Percentiles rank a stretch among this genome's conserved stretches.
phyloP scores from a whole-genome alignment of 2,329 filamentous ascomycete genomes.

The Ceratocystis papillata region DNA sequence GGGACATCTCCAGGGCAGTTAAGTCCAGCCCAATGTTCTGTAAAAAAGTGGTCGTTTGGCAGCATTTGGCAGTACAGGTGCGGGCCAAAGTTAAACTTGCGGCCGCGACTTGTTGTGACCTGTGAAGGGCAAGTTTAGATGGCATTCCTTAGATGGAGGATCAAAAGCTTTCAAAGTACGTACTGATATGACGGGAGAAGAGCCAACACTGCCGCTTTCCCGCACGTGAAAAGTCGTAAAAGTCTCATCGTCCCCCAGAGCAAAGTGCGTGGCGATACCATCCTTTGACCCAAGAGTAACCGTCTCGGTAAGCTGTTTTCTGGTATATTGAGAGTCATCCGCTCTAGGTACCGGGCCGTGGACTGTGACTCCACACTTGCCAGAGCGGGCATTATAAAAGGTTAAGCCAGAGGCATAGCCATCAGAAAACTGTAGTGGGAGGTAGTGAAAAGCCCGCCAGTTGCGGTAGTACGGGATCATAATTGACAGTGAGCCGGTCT shows the following conservation, averaged over 20 bases:
- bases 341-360: constrained; percentile 13
- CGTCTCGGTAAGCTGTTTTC: background rate
- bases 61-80: constrained; percentile 21
- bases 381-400: constrained; percentile 19
- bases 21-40: constrained; percentile 18
- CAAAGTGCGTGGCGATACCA: constrained; percentile 22
- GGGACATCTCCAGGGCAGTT: constrained; percentile 15
- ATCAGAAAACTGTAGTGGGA: constrained; percentile 18
- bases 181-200: constrained; percentile 19
- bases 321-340: background rate
- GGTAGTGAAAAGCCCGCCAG: constrained; percentile 21
- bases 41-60: constrained; percentile 23
- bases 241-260: constrained; percentile 9
- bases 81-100: constrained; percentile 21
- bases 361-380: constrained; percentile 22
- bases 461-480: constrained; percentile 24
- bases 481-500: constrained; percentile 18
- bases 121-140: background rate
- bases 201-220: constrained; percentile 18
- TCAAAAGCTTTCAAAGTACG: background rate
- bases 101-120: constrained; percentile 14
- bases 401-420: constrained; percentile 22
- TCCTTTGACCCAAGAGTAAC: constrained; percentile 13
- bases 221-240: constrained; percentile 19
- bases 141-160: background rate